phyloP scores from a whole-genome alignment of 805 yeast species.

The Suhomyces kilbournensis region DNA sequence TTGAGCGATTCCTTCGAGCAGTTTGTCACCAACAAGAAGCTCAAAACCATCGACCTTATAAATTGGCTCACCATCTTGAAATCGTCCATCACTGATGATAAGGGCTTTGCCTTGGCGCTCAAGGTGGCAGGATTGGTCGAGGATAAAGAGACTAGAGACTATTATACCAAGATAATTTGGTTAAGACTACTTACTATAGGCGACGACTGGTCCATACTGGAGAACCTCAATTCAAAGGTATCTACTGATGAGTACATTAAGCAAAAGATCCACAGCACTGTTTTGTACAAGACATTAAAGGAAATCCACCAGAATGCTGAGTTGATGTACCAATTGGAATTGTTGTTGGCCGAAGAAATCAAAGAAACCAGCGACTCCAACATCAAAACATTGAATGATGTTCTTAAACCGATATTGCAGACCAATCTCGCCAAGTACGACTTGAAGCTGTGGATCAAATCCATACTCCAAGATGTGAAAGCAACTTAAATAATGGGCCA shows the following conservation, averaged over 20 bases:
- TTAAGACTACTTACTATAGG: slow-evolving; percentile 48
- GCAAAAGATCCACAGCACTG: slow-evolving; percentile 38
- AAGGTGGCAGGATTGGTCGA: slow-evolving; percentile 44
- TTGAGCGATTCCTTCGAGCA: slow-evolving; percentile 22
- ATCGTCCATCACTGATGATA: slow-evolving; percentile 17
- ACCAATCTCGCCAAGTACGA: slow-evolving; percentile 5
- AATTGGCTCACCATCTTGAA: slow-evolving; percentile 50
- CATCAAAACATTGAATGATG: background rate
- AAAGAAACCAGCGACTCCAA: slow-evolving; percentile 6
- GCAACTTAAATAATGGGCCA: too few species aligned
- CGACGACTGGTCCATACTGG: slow-evolving; percentile 51
- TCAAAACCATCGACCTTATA: slow-evolving; percentile 46
- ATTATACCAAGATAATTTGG: slow-evolving; percentile 45
- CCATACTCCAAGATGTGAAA: slow-evolving; percentile 19
- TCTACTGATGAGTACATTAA: slow-evolving; percentile 39
- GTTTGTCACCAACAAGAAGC: slow-evolving; percentile 36
- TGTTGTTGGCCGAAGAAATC: slow-evolving; percentile 8
- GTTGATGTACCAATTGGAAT: slow-evolving; percentile 12
- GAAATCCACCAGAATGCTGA: slow-evolving; percentile 7
- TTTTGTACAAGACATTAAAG: slow-evolving; percentile 42
- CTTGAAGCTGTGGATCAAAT: slow-evolving; percentile 17
- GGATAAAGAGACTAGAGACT: slow-evolving; percentile 22
- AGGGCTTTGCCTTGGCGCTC: slow-evolving; percentile 44
- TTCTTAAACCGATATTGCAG: slow-evolving; percentile 2
- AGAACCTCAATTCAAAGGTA: slow-evolving; percentile 28